Percentiles rank a stretch among this genome's conserved stretches.
phyloP scores from a whole-genome alignment of 805 yeast genomes.

The Starmerella roubikii region DNA sequence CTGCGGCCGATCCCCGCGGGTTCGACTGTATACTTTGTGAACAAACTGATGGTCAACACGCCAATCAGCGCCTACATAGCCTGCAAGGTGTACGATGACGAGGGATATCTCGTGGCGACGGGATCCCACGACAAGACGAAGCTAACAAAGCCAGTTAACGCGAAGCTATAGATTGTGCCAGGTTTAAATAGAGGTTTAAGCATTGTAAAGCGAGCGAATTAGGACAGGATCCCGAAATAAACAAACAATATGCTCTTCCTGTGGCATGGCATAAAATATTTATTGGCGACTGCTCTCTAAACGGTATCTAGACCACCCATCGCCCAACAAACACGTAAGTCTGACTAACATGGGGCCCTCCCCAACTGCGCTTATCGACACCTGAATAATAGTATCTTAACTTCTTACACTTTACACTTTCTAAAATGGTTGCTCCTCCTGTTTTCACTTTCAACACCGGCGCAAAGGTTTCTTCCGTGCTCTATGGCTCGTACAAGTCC shows the following conservation, averaged over 20 bases:
- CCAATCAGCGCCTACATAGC: conserved; percentile 6
- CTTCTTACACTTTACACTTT: no score
- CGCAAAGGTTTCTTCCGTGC: conserved; percentile 47
- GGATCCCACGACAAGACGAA: conserved; percentile 18
- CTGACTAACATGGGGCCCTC: no score
- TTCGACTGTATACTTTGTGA: conserved; percentile 8
- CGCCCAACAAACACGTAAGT: no score
- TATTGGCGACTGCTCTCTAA: no score
- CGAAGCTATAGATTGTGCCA: conserved; percentile 11
- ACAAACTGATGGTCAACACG: conserved; percentile 12
- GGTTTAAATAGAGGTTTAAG: no score
- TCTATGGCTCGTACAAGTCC: conserved; percentile 64
- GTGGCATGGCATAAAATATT: no score
- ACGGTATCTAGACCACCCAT: no score
- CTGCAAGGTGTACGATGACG: conserved; percentile 4
- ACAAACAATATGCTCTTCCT: no score
- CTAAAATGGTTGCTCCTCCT: conserved; percentile 2
- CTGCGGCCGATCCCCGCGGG: conserved; percentile 11
- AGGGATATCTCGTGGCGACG: conserved; percentile 11
- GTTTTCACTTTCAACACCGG: conserved; percentile 40
- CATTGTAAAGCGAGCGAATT: no score
- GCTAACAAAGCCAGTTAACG: conserved; percentile 11
- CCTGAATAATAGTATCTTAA: no score
- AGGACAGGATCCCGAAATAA: no score
- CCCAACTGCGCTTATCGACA: no score